These are phyloP conservation scores for Beta lomatogona DNA, from an alignment of 179 eudicot species.

Conservation along the genomic window DNA sequence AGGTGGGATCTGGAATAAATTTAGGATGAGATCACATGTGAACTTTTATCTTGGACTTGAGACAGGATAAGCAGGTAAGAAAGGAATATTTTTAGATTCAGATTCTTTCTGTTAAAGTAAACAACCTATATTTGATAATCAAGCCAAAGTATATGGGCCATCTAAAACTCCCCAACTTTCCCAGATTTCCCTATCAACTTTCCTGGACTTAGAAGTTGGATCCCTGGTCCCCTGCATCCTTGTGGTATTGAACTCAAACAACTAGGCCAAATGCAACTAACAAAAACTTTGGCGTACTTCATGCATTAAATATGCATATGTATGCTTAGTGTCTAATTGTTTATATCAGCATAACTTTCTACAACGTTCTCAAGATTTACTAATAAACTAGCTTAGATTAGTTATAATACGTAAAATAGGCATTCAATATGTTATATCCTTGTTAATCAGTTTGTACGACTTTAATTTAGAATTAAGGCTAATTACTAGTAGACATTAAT, in stretches of 20 bases:
- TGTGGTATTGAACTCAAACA: slow-evolving; percentile 21
- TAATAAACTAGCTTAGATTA: too few species aligned
- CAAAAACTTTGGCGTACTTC: slow-evolving; percentile 16
- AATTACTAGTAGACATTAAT: neutral
- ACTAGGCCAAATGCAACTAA: slow-evolving; percentile 6
- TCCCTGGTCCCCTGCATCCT: slow-evolving; percentile 23
- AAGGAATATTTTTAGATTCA: slow-evolving; percentile 27
- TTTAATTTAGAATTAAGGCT: neutral
- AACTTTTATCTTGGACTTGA: slow-evolving; percentile 29
- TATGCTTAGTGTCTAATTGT: neutral
- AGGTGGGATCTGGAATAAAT: slow-evolving; percentile 30
- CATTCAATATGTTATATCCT: neutral
- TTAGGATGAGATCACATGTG: slow-evolving; percentile 31
- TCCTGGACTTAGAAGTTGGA: slow-evolving; percentile 17
- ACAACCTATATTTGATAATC: slow-evolving; percentile 24
- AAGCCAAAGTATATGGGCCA: slow-evolving; percentile 21
- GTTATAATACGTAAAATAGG: too few species aligned
- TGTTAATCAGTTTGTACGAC: neutral
- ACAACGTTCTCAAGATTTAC: too few species aligned
- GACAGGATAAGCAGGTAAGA: slow-evolving; percentile 35
- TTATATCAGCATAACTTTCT: neutral
- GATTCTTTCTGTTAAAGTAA: slow-evolving; percentile 26
- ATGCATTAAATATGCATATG: slow-evolving; percentile 13
- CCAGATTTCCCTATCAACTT: slow-evolving; percentile 23
- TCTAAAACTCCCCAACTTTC: slow-evolving; percentile 14